Conservation (phyloP, 2,329 filamentous ascomycete genomes). For the Fusarium coicis region DNA sequence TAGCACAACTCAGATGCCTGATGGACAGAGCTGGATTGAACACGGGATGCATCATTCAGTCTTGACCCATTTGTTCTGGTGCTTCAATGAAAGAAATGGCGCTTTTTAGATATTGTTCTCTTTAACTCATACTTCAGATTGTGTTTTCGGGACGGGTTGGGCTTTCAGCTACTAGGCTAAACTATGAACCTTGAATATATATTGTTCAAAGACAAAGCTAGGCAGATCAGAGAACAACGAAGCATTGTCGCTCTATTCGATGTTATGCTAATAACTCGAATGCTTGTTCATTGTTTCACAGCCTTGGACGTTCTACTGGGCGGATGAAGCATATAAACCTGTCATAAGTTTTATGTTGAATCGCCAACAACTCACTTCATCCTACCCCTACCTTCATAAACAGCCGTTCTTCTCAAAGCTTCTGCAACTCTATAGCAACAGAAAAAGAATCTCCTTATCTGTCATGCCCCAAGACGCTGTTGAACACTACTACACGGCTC, state of each 20-base stretch:
- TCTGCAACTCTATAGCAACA: not conserved
- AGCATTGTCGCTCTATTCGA: not conserved
- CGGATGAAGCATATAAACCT: not conserved
- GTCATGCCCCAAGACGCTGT: not conserved
- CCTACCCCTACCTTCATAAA: too few species aligned
- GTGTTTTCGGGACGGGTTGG: not conserved
- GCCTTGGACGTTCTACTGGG: accelerated
- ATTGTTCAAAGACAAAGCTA: not conserved
- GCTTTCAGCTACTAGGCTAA: not conserved
- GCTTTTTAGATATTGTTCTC: not conserved
- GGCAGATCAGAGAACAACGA: not conserved
- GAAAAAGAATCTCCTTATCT: accelerated
- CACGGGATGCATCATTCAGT: not conserved
- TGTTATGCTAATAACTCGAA: accelerated
- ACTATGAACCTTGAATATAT: not conserved
- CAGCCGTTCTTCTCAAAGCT: not conserved
- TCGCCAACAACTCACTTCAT: not conserved
- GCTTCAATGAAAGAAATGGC: not conserved
- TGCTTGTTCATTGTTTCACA: accelerated
- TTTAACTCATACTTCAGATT: too few species aligned
- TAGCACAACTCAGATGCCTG: not conserved
- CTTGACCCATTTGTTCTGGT: accelerated
- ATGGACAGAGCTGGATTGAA: accelerated
- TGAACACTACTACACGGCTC: not conserved
- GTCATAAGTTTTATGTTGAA: not conserved